Conservation (phyloP, 352 stramenopile species). For the Phytophthora pseudosyringae region DNA sequence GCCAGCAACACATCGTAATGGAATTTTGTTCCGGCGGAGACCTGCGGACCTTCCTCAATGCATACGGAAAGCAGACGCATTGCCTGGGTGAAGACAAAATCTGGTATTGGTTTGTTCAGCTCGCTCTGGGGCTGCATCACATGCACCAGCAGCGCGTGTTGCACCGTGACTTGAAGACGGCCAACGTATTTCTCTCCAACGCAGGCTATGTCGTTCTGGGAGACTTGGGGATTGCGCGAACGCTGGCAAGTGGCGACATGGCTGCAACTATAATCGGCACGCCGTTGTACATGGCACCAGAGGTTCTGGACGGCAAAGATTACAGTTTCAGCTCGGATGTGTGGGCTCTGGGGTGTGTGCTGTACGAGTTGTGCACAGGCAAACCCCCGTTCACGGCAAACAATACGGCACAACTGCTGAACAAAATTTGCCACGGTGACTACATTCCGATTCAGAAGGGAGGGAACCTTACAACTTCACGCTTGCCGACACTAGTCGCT, state of each 20-base stretch:
- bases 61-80: not conserved
- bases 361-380: slow-evolving; percentile 86
- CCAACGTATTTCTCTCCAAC: slow-evolving; percentile 86
- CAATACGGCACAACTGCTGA: slow-evolving; percentile 57
- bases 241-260: slow-evolving; percentile 39
- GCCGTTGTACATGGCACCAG: slow-evolving; percentile 90
- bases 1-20: slow-evolving; percentile 89
- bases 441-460: slow-evolving; percentile 43
- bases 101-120: slow-evolving; percentile 92
- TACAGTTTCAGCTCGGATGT: slow-evolving; percentile 89
- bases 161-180: slow-evolving; percentile 93
- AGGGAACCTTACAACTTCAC: slow-evolving; percentile 21
- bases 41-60: slow-evolving; percentile 45
- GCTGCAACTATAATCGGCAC: slow-evolving; percentile 89
- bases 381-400: slow-evolving; percentile 61
- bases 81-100: slow-evolving; percentile 70
- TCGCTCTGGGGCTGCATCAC: slow-evolving; percentile 87
- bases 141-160: slow-evolving; percentile 85
- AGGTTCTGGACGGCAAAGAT: slow-evolving; percentile 78
- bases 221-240: slow-evolving; percentile 88
- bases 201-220: slow-evolving; percentile 82
- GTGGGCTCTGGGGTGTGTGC: slow-evolving; percentile 88
- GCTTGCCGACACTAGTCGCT: slow-evolving; percentile 39
- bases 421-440: slow-evolving; percentile 58
- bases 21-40: slow-evolving; percentile 91